phyloP scores from a whole-genome alignment of 306 rosid genomes.

The Prunus mume region DNA sequence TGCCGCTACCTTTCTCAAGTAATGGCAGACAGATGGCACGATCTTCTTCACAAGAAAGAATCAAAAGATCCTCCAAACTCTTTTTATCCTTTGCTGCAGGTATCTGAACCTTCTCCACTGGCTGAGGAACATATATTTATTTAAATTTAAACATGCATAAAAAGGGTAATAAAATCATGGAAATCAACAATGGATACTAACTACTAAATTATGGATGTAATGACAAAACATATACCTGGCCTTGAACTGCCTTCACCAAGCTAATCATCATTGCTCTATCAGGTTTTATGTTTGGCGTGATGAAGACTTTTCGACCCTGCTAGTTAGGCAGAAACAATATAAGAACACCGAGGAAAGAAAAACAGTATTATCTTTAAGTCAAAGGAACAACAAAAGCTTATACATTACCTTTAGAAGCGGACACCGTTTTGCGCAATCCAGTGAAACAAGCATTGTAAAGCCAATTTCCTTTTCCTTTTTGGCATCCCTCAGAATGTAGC shows the following conservation, averaged over 20 bases:
- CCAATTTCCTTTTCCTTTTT: slow-evolving; percentile 91
- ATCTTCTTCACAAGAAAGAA: slow-evolving; percentile 85
- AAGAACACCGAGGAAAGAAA: slow-evolving; percentile 5
- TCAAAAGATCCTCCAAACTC: slow-evolving; percentile 53
- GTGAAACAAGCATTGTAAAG: slow-evolving; percentile 77
- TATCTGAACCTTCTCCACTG: slow-evolving; percentile 53
- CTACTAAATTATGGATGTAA: neutral
- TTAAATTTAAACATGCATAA: neutral
- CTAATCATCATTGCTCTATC: slow-evolving; percentile 64
- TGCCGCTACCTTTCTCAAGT: slow-evolving; percentile 61
- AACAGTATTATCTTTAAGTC: slow-evolving; percentile 8
- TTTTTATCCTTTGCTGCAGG: slow-evolving; percentile 45
- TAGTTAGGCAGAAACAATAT: slow-evolving; percentile 15
- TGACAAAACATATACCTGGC: slow-evolving; percentile 50
- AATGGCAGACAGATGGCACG: slow-evolving; percentile 59
- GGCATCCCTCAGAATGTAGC: slow-evolving; percentile 72
- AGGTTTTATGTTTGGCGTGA: slow-evolving; percentile 82
- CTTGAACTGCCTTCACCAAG: slow-evolving; percentile 72
- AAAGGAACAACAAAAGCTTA: slow-evolving; percentile 5
- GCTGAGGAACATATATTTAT: slow-evolving; percentile 42
- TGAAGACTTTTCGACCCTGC: slow-evolving; percentile 73
- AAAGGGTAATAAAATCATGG: neutral
- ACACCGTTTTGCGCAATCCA: slow-evolving; percentile 60
- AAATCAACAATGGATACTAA: neutral
- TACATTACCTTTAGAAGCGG: slow-evolving; percentile 65